These are phyloP conservation scores for Pythium folliculosum DNA, from an alignment of 352 stramenopile species.

Conservation along the genomic window DNA sequence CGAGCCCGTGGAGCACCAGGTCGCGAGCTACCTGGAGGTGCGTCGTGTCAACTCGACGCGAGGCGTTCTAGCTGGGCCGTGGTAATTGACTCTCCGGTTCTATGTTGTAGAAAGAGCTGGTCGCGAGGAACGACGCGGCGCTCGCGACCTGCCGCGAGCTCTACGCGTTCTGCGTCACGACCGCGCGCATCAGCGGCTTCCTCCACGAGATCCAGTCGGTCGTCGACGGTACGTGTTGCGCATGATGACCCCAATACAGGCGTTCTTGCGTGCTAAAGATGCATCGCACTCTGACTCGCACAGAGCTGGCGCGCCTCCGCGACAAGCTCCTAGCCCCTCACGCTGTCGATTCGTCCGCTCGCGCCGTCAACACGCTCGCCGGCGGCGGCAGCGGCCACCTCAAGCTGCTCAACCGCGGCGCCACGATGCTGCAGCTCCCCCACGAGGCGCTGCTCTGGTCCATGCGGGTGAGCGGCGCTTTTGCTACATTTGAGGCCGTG, in stretches of 20 bases:
- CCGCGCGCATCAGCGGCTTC: constrained; percentile 49
- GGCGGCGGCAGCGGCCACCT: constrained; percentile 4
- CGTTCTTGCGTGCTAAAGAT: neutral
- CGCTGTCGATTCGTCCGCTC: neutral
- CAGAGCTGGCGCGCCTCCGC: neutral
- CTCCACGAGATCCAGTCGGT: constrained; percentile 55
- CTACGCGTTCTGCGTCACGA: constrained; percentile 65
- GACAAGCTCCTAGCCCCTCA: neutral
- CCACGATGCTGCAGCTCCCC: constrained; percentile 23
- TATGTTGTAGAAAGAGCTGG: constrained; percentile 43
- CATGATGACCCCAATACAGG: too few species aligned
- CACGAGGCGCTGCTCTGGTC: constrained; percentile 27
- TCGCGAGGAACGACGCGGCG: constrained; percentile 38
- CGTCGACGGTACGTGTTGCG: constrained; percentile 38
- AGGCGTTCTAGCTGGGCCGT: too few species aligned
- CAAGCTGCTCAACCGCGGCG: constrained; percentile 25
- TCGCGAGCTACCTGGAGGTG: constrained; percentile 36
- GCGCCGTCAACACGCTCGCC: neutral
- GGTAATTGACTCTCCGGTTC: too few species aligned
- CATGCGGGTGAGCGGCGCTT: constrained; percentile 12
- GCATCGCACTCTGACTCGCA: too few species aligned
- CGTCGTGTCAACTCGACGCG: neutral
- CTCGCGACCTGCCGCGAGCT: constrained; percentile 44
- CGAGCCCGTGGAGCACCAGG: constrained; percentile 34
- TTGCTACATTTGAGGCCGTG: too few species aligned